Evolutionary conservation across 176 grass and related monocot genomes (phyloP).

Genomic region (Musa schizocarpa): DNA sequence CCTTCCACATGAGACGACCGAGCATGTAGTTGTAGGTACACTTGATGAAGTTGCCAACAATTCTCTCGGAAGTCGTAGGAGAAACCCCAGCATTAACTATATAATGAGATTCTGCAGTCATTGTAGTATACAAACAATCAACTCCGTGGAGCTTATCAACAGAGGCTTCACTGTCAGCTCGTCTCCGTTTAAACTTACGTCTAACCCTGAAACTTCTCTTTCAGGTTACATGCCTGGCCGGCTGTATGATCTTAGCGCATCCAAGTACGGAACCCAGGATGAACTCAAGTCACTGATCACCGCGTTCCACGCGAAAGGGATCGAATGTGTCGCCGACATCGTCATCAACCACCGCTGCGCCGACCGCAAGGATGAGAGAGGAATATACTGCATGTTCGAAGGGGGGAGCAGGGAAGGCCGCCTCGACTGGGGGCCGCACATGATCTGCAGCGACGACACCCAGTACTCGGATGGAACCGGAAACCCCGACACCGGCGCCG

Average conservation of each 20-base stretch:
- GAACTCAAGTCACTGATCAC: constrained; percentile 49
- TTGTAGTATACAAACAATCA: too few relatives aligned
- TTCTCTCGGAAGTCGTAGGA: too few relatives aligned
- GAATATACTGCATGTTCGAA: constrained; percentile 84
- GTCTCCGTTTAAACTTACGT: too few relatives aligned
- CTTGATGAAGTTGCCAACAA: too few relatives aligned
- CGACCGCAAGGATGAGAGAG: constrained; percentile 56
- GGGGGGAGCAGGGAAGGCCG: constrained; percentile 49
- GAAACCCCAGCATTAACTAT: too few relatives aligned
- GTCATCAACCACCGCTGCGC: constrained; percentile 92
- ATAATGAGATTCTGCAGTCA: too few relatives aligned
- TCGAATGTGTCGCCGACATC: constrained; percentile 63
- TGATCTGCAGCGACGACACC: constrained; percentile 79
- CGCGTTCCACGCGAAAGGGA: constrained; percentile 34
- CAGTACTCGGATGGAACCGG: constrained; percentile 69
- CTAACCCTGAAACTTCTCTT: too few relatives aligned
- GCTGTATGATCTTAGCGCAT: constrained; percentile 60
- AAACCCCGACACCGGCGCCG: constrained; percentile 53
- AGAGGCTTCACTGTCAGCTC: too few relatives aligned
- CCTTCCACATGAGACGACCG: too few relatives aligned
- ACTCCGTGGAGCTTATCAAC: too few relatives aligned
- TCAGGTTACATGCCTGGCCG: constrained; percentile 75
- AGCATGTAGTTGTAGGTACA: too few relatives aligned
- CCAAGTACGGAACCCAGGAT: constrained; percentile 53
- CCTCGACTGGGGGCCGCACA: constrained; percentile 76